phyloP scores from a whole-genome alignment of 306 rosid genomes.

The Parietaria judaica region DNA sequence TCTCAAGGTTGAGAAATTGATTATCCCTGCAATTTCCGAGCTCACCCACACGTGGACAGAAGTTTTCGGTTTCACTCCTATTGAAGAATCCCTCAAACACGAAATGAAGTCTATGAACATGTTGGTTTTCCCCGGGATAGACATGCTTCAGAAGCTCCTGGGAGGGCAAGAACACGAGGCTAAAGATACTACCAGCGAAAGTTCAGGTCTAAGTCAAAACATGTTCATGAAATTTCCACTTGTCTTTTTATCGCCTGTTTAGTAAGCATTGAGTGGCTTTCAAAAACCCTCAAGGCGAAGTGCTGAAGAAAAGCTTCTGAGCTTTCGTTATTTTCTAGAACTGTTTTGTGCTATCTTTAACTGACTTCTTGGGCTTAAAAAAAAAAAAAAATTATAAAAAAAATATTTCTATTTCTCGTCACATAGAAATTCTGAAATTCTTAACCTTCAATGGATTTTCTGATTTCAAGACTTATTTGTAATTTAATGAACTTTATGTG shows the following conservation, averaged over 20 bases:
- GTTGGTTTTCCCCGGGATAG: conserved; percentile 94
- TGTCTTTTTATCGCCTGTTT: conserved; percentile 1
- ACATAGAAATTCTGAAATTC: too few species aligned
- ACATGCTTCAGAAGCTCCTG: conserved; percentile 83
- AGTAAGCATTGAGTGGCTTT: background rate
- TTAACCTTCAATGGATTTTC: too few species aligned
- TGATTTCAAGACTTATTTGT: too few species aligned
- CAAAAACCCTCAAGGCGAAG: too few species aligned
- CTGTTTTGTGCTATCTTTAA: conserved; percentile 9
- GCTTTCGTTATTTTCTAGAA: conserved; percentile 12
- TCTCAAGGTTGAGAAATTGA: conserved; percentile 77
- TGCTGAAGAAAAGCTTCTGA: too few species aligned
- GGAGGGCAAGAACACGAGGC: conserved; percentile 42
- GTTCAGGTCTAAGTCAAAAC: conserved; percentile 15
- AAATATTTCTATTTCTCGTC: too few species aligned
- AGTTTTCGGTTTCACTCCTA: conserved; percentile 69
- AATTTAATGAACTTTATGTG: too few species aligned
- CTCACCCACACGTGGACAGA: conserved; percentile 78
- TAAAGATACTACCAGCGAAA: conserved; percentile 25
- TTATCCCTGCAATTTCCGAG: conserved; percentile 91
- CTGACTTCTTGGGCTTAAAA: background rate
- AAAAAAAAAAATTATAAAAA: too few species aligned
- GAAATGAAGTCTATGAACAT: conserved; percentile 75
- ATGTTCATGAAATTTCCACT: conserved; percentile 4
- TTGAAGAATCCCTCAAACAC: conserved; percentile 64